These are phyloP conservation scores for Metschnikowia continentalis DNA, from an alignment of 805 yeast genomes.

Conservation along the genomic window DNA sequence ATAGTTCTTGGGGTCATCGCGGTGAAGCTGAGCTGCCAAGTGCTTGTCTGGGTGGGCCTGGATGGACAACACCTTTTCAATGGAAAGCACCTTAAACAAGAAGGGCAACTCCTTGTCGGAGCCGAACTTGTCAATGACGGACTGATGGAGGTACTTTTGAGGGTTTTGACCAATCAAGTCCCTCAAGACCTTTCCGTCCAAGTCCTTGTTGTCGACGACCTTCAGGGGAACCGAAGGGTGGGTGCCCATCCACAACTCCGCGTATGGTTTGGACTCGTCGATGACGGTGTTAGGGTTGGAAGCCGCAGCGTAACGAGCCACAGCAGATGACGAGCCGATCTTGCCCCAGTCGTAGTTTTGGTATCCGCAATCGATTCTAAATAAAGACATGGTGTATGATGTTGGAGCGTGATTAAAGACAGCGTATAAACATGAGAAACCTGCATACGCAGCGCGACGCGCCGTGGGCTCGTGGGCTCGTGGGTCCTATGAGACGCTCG, in stretches of 20 bases:
- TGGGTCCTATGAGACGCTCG: background rate
- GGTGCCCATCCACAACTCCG: slow-evolving; percentile 99
- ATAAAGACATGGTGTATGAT: slow-evolving; percentile 16
- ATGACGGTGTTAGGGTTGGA: slow-evolving; percentile 60
- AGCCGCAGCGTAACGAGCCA: slow-evolving; percentile 77
- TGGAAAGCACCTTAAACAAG: slow-evolving; percentile 89
- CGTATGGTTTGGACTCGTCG: slow-evolving; percentile 81
- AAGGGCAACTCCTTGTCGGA: slow-evolving; percentile 75
- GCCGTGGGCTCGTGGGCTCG: background rate
- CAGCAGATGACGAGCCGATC: slow-evolving; percentile 78
- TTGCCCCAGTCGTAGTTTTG: slow-evolving; percentile 84
- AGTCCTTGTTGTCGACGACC: slow-evolving; percentile 36
- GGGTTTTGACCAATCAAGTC: slow-evolving; percentile 64
- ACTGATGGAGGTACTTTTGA: slow-evolving; percentile 51
- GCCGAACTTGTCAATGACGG: slow-evolving; percentile 63
- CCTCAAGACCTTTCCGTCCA: slow-evolving; percentile 53
- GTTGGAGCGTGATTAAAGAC: background rate
- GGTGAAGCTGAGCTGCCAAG: slow-evolving; percentile 71
- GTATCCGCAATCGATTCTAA: slow-evolving; percentile 51
- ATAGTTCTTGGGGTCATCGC: slow-evolving; percentile 83
- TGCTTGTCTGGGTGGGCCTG: slow-evolving; percentile 97
- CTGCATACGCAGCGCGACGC: background rate
- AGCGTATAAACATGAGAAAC: background rate
- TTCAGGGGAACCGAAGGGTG: slow-evolving; percentile 87
- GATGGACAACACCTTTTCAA: slow-evolving; percentile 86